A percentile compares a stretch with the other conserved stretches of the same genome.
Conservation (phyloP, 208 protist species). For the Leishmania turanica region DNA sequence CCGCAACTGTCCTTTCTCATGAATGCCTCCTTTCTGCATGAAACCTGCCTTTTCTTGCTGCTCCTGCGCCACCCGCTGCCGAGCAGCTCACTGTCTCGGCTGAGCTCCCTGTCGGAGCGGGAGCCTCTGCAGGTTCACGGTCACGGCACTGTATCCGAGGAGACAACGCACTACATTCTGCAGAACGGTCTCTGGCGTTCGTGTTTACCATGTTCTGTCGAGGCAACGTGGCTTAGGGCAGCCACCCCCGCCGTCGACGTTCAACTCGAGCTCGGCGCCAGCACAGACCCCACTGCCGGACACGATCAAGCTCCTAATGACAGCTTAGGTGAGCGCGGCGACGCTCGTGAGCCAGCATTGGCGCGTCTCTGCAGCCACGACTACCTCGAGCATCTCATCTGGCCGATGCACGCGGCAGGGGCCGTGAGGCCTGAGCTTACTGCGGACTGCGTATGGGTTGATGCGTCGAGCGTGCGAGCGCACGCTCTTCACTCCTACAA, state of each 20-base stretch:
- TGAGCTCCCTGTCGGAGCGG: neutral
- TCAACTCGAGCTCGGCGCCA: constrained; percentile 4
- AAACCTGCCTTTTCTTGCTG: constrained; percentile 72
- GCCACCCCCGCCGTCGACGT: constrained; percentile 16
- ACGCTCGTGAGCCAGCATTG: neutral
- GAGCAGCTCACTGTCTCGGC: constrained; percentile 2
- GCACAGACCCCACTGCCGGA: neutral
- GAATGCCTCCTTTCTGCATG: constrained; percentile 64
- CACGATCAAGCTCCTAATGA: neutral
- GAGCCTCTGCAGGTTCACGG: neutral
- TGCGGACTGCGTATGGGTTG: constrained; percentile 57
- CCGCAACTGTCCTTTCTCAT: constrained; percentile 15
- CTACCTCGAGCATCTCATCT: constrained; percentile 39
- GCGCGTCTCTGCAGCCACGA: constrained; percentile 14
- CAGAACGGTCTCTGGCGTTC: neutral
- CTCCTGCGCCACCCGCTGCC: constrained; percentile 36
- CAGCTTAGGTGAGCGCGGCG: neutral
- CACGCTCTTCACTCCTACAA: constrained; percentile 32
- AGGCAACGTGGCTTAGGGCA: constrained; percentile 6
- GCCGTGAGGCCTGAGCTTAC: constrained; percentile 16
- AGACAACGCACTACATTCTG: constrained; percentile 1
- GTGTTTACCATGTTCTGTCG: neutral
- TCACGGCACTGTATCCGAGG: neutral
- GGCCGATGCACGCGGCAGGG: constrained; percentile 13
- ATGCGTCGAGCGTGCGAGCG: constrained; percentile 20